Percentiles rank a stretch among this genome's conserved stretches.
phyloP scores from a whole-genome alignment of 139 green algal genomes.

The Monoraphidium neglectum region DNA sequence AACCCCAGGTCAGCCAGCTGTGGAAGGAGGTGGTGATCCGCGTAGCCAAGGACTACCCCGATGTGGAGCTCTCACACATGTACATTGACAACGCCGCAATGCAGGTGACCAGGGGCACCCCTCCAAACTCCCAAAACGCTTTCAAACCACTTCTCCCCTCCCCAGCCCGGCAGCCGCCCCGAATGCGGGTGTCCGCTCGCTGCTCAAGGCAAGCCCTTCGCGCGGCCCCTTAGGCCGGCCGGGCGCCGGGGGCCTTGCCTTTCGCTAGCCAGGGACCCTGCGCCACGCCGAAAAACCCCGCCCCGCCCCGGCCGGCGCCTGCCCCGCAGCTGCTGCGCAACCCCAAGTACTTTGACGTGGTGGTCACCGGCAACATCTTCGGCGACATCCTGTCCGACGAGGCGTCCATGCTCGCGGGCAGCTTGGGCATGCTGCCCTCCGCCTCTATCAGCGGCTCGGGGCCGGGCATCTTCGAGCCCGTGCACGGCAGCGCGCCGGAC shows the following conservation, averaged over 20 bases:
- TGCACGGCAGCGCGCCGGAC: constrained; percentile 97
- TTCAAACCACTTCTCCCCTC: no score
- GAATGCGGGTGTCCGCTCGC: no score
- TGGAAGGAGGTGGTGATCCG: constrained; percentile 90
- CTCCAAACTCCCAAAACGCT: no score
- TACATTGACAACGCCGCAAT: constrained; percentile 99
- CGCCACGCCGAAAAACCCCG: no score
- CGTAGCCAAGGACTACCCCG: constrained; percentile 86
- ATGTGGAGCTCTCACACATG: constrained; percentile 98
- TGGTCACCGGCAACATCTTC: constrained; percentile 99
- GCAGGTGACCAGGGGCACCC: no score
- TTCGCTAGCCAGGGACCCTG: no score
- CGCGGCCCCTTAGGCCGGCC: no score
- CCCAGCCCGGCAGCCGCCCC: no score
- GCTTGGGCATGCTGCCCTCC: constrained; percentile 96
- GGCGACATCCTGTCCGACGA: constrained; percentile 99
- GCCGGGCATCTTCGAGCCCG: constrained; percentile 96
- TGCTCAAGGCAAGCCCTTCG: no score
- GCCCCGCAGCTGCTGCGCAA: constrained; percentile 96
- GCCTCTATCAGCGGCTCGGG: constrained; percentile 87
- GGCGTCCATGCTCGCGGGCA: constrained; percentile 97
- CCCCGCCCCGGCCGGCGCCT: no score
- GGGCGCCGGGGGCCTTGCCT: no score
- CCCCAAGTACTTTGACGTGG: constrained; percentile 94
- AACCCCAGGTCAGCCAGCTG: constrained; percentile 70